Evolutionary conservation across 2,329 filamentous ascomycete genomes (phyloP).

Genomic region (Ophiostoma tasmaniense): DNA sequence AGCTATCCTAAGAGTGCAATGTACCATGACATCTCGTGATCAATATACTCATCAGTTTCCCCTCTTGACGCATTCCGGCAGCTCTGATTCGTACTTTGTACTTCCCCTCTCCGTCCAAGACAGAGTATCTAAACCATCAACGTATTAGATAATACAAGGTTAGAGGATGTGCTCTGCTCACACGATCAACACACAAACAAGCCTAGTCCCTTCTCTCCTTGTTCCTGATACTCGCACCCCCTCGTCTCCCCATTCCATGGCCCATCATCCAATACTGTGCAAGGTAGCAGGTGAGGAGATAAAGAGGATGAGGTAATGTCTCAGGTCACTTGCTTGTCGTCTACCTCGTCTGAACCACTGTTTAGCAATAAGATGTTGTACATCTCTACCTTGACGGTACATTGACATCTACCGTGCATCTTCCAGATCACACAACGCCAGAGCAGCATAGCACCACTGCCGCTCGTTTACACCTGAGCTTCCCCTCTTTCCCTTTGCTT

Average conservation of each 20-base stretch:
- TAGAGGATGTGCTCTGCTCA: background rate
- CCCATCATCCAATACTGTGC: background rate
- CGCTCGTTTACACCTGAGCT: constrained; percentile 6
- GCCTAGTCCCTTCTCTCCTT: background rate
- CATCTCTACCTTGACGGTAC: background rate
- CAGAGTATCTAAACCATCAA: no score
- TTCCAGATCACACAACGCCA: constrained; percentile 1
- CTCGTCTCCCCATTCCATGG: background rate
- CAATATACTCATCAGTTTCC: background rate
- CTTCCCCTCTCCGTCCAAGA: background rate
- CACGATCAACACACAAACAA: background rate
- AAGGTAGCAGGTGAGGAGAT: background rate
- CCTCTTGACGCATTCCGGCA: background rate
- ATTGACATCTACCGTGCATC: background rate
- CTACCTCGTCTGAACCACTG: constrained; percentile 1
- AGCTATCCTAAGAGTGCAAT: background rate
- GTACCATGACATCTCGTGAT: background rate
- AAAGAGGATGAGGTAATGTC: background rate
- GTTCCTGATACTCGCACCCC: background rate
- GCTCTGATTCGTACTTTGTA: background rate
- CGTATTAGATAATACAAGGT: no score
- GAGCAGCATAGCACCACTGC: background rate
- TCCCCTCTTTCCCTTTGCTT: constrained; percentile 13
- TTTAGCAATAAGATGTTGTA: background rate
- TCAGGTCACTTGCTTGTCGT: background rate